A percentile compares a stretch with the other conserved stretches of the same genome.
Conservation (phyloP, 495 filamentous ascomycete genomes). For the Neurospora hispaniola region DNA sequence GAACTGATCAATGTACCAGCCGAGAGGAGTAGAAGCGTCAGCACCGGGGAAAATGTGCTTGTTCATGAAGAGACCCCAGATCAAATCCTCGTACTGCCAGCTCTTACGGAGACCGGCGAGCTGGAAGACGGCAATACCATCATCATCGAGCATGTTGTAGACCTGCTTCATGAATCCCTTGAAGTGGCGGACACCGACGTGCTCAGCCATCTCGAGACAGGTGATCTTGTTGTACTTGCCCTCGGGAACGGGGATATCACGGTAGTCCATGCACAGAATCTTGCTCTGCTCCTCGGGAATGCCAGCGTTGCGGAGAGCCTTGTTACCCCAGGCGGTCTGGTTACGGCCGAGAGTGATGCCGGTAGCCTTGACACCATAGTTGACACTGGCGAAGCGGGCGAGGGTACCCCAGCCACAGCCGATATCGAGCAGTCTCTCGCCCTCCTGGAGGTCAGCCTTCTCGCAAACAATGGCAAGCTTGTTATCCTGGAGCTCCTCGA, state of each 20-base stretch:
- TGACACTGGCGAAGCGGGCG: slow-evolving; percentile 63
- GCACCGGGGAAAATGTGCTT: slow-evolving; percentile 87
- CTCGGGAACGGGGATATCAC: slow-evolving; percentile 61
- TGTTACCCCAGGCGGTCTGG: slow-evolving; percentile 77
- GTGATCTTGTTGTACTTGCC: slow-evolving; percentile 77
- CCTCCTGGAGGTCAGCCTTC: slow-evolving; percentile 64
- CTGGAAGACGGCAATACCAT: slow-evolving; percentile 76
- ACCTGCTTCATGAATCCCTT: slow-evolving; percentile 57
- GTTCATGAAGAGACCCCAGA: slow-evolving; percentile 88
- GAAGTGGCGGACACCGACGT: slow-evolving; percentile 73
- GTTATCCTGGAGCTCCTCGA: slow-evolving; percentile 84
- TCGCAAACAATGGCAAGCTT: slow-evolving; percentile 78
- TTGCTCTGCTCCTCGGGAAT: slow-evolving; percentile 61
- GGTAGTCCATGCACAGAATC: slow-evolving; percentile 76
- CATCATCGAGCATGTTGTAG: slow-evolving; percentile 79
- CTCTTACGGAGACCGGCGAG: slow-evolving; percentile 69
- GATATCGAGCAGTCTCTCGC: slow-evolving; percentile 68
- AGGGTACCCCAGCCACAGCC: slow-evolving; percentile 86
- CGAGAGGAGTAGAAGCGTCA: slow-evolving; percentile 72
- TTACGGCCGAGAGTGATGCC: slow-evolving; percentile 75
- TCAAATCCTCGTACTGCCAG: slow-evolving; percentile 85
- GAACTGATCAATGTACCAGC: slow-evolving; percentile 55
- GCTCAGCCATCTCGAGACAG: slow-evolving; percentile 83
- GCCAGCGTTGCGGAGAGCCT: slow-evolving; percentile 56
- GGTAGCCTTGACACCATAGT: slow-evolving; percentile 69